phyloP scores from a whole-genome alignment of 306 rosid species.

The Clitoria ternatea region DNA sequence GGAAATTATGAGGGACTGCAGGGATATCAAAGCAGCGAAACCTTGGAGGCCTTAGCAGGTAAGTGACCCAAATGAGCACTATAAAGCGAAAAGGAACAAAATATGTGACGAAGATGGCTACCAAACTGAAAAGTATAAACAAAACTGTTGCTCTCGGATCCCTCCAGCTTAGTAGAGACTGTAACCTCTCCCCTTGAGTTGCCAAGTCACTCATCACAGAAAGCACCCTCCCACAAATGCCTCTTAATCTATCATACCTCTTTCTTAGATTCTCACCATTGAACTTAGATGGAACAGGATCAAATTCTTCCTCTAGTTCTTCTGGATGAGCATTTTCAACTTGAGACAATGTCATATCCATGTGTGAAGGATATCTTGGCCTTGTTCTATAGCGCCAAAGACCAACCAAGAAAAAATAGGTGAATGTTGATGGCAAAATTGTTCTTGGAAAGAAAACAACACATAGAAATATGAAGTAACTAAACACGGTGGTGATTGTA shows the following conservation, averaged over 20 bases:
- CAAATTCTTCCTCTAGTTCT: slow-evolving; percentile 52
- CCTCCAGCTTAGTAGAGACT: slow-evolving; percentile 44
- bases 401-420: neutral
- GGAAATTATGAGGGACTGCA: slow-evolving; percentile 37
- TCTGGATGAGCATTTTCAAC: slow-evolving; percentile 31
- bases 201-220: slow-evolving; percentile 42
- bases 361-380: slow-evolving; percentile 47
- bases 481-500: neutral
- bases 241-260: slow-evolving; percentile 43
- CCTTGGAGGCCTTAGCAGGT: slow-evolving; percentile 38
- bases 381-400: slow-evolving; percentile 17
- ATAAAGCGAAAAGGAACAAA: slow-evolving; percentile 6
- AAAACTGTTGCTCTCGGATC: slow-evolving; percentile 49
- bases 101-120: slow-evolving; percentile 23
- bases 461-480: neutral
- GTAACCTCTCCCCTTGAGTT: slow-evolving; percentile 50
- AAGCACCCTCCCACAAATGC: slow-evolving; percentile 31
- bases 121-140: slow-evolving; percentile 35
- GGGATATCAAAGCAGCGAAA: slow-evolving; percentile 32
- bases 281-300: slow-evolving; percentile 21
- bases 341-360: slow-evolving; percentile 39
- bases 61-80: neutral
- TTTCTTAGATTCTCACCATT: slow-evolving; percentile 19
- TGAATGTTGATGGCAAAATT: neutral
- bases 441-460: neutral